These are phyloP conservation scores for Teunomyces stri DNA, from an alignment of 805 yeast species.

Conservation along the genomic window DNA sequence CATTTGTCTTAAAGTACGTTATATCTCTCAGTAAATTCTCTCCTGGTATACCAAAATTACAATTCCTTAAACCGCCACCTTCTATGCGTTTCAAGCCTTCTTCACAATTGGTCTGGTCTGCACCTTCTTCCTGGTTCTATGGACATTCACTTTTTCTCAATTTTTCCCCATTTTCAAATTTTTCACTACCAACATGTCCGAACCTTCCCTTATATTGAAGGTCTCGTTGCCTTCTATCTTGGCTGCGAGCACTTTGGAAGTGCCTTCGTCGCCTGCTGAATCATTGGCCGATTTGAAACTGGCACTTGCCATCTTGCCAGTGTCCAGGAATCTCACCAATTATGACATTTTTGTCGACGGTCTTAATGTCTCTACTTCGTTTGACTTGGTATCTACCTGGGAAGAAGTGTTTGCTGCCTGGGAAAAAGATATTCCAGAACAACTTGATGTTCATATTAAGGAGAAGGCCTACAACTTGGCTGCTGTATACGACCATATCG, in stretches of 20 bases:
- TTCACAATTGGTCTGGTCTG: background rate
- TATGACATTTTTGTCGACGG: constrained; percentile 47
- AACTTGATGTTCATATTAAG: constrained; percentile 43
- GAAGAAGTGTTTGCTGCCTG: constrained; percentile 25
- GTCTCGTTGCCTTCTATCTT: constrained; percentile 18
- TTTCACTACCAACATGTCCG: constrained; percentile 7
- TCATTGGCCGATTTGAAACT: constrained; percentile 56
- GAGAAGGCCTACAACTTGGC: constrained; percentile 60
- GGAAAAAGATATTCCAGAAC: constrained; percentile 20
- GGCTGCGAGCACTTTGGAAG: constrained; percentile 21
- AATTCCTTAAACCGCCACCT: too few species aligned
- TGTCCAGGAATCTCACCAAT: constrained; percentile 59
- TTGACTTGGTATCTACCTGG: constrained; percentile 21
- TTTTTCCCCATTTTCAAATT: constrained; percentile 6
- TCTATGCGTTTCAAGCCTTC: background rate
- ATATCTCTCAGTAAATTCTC: too few species aligned
- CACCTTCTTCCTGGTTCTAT: background rate
- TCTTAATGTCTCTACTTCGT: constrained; percentile 24
- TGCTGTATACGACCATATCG: constrained; percentile 60
- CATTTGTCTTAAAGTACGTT: too few species aligned
- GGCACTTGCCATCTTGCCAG: constrained; percentile 55
- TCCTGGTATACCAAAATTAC: too few species aligned
- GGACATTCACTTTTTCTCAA: background rate
- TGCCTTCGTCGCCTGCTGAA: constrained; percentile 40
- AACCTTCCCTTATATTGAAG: constrained; percentile 13